Evolutionary conservation across 306 rosid species (phyloP).

Genomic region (Cucurbita pepo): DNA sequence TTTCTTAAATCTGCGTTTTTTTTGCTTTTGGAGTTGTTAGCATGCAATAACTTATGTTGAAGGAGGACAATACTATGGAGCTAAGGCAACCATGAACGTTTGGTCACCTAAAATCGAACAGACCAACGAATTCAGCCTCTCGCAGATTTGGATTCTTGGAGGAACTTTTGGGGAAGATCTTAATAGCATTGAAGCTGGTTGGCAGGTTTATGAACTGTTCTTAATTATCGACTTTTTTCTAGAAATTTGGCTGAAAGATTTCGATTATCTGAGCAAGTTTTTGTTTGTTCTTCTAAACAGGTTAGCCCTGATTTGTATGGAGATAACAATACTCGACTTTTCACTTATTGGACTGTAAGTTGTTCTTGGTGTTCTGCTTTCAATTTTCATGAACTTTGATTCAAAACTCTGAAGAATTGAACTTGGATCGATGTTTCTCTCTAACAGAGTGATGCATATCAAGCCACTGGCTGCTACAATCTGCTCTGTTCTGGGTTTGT

Average conservation of each 20-base stretch:
- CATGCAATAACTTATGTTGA: conserved; percentile 87
- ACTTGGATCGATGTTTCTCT: not conserved
- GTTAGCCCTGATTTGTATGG: conserved; percentile 90
- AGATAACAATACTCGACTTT: conserved; percentile 80
- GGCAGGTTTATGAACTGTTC: conserved; percentile 54
- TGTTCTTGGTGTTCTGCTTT: not conserved
- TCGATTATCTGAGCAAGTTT: not conserved
- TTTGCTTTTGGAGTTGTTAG: conserved; percentile 24
- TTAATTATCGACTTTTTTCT: not conserved
- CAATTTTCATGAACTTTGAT: not conserved
- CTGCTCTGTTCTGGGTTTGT: conserved; percentile 95
- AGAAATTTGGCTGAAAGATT: not conserved
- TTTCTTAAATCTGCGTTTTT: not conserved
- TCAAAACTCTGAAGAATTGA: not conserved
- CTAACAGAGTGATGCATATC: conserved; percentile 88
- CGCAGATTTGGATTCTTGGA: conserved; percentile 91
- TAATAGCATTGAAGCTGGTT: conserved; percentile 99
- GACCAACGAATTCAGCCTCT: conserved; percentile 84
- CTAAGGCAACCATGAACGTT: conserved; percentile 88
- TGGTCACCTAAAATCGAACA: conserved; percentile 94
- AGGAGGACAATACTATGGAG: conserved; percentile 86
- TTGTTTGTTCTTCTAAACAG: conserved; percentile 24
- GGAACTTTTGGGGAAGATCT: conserved; percentile 91
- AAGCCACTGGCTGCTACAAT: conserved; percentile 99
- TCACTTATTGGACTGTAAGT: conserved; percentile 95